Evolutionary conservation across 2,329 filamentous ascomycete species (phyloP).

Genomic region (Aspergillus pseudoterreus): DNA sequence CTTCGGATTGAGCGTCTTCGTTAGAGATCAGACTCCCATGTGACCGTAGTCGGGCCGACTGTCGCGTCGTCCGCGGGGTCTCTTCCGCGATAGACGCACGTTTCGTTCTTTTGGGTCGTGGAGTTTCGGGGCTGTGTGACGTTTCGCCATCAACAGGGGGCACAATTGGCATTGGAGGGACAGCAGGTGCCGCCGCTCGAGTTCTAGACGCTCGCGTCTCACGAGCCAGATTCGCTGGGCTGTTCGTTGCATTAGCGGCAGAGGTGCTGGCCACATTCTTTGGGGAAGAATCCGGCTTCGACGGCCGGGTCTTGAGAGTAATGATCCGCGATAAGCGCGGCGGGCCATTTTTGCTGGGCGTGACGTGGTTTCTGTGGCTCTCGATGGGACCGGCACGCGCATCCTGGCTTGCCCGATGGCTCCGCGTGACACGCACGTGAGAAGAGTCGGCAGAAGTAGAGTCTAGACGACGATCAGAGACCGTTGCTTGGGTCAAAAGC

Average conservation of each 20-base stretch:
- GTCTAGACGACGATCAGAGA: slow-evolving; percentile 16
- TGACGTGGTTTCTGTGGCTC: slow-evolving; percentile 11
- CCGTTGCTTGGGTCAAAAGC: neutral
- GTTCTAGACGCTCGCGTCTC: slow-evolving; percentile 23
- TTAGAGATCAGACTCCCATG: slow-evolving; percentile 15
- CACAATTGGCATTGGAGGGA: slow-evolving; percentile 1
- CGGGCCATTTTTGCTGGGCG: slow-evolving; percentile 6
- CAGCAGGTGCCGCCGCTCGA: slow-evolving; percentile 8
- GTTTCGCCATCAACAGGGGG: slow-evolving; percentile 14
- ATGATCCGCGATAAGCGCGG: slow-evolving; percentile 20
- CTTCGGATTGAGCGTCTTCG: slow-evolving; percentile 16
- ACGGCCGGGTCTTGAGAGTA: slow-evolving; percentile 18
- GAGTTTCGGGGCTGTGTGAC: slow-evolving; percentile 23
- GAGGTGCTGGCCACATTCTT: slow-evolving; percentile 8
- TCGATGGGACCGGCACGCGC: slow-evolving; percentile 18
- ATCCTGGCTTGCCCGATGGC: slow-evolving; percentile 21
- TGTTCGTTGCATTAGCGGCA: slow-evolving; percentile 5
- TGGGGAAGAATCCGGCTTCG: slow-evolving; percentile 10
- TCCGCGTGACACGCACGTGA: slow-evolving; percentile 20
- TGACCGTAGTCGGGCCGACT: slow-evolving; percentile 31
- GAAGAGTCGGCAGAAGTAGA: slow-evolving; percentile 11
- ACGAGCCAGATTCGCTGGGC: slow-evolving; percentile 12
- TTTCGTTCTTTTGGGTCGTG: slow-evolving; percentile 30
- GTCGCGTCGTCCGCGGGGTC: slow-evolving; percentile 30
- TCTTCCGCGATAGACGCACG: slow-evolving; percentile 27